Percentiles rank a stretch among this genome's conserved stretches.
These are phyloP conservation scores for Ormosia semicastrata DNA, from an alignment of 306 rosid genomes.

Conservation along the genomic window DNA sequence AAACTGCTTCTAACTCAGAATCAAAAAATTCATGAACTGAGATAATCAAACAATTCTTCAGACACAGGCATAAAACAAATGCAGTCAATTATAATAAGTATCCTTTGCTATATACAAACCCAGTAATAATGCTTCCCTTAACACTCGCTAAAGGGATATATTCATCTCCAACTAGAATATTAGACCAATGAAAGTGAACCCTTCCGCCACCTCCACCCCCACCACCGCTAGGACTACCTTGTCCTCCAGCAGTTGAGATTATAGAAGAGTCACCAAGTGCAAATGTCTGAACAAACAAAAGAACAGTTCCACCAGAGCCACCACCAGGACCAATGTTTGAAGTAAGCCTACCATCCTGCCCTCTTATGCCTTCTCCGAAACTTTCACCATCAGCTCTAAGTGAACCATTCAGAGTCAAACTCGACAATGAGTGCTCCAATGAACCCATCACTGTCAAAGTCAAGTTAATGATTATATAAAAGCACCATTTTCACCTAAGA, in stretches of 20 bases:
- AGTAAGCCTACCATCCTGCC: constrained; percentile 37
- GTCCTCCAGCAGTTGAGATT: constrained; percentile 82
- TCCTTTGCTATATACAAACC: constrained; percentile 48
- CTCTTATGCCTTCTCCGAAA: constrained; percentile 58
- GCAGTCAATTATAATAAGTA: constrained; percentile 8
- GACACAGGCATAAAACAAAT: constrained; percentile 10
- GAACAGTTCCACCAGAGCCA: constrained; percentile 98
- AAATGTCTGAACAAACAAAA: constrained; percentile 67
- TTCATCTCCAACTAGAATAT: constrained; percentile 83
- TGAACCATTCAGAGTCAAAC: constrained; percentile 69
- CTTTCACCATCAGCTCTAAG: constrained; percentile 91
- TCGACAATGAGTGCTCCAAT: constrained; percentile 75
- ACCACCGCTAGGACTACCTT: constrained; percentile 79
- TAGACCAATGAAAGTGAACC: constrained; percentile 95
- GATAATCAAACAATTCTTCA: constrained; percentile 14
- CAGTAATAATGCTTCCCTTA: constrained; percentile 68
- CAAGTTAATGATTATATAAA: constrained; percentile 17
- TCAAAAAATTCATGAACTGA: constrained; percentile 13
- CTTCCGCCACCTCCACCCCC: constrained; percentile 99
- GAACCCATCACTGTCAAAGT: constrained; percentile 87
- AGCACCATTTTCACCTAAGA: background rate
- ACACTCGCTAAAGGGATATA: constrained; percentile 75
- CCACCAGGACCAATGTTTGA: constrained; percentile 89
- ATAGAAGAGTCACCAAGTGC: constrained; percentile 65
- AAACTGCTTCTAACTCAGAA: constrained; percentile 17